A percentile compares a stretch with the other conserved stretches of the same genome.
Conservation (phyloP, 2,329 filamentous ascomycete species). For the Alternaria gansuensis region DNA sequence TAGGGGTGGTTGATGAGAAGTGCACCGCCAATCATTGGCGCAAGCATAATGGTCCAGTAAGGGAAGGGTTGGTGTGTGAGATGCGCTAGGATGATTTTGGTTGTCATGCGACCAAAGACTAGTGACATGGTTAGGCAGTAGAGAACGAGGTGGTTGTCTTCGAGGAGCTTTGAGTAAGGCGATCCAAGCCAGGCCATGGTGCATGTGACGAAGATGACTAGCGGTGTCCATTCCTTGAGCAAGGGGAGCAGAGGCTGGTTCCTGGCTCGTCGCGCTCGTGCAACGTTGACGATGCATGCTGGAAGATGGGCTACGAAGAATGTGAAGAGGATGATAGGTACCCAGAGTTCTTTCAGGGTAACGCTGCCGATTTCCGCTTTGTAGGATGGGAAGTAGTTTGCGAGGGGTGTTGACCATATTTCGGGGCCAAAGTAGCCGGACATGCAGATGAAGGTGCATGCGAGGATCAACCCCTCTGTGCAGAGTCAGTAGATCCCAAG, state of each 20-base stretch:
- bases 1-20: slow-evolving; percentile 82
- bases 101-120: slow-evolving; percentile 97
- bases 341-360: slow-evolving; percentile 89
- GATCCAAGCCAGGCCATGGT: slow-evolving; percentile 88
- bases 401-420: slow-evolving; percentile 82
- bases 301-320: slow-evolving; percentile 75
- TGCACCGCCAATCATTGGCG: slow-evolving; percentile 85
- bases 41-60: slow-evolving; percentile 92
- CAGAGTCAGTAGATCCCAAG: slow-evolving; percentile 22
- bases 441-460: slow-evolving; percentile 82
- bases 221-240: slow-evolving; percentile 93
- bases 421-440: slow-evolving; percentile 88
- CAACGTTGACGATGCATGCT: slow-evolving; percentile 87
- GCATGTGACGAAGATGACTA: slow-evolving; percentile 78
- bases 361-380: slow-evolving; percentile 70
- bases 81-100: slow-evolving; percentile 98
- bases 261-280: slow-evolving; percentile 74
- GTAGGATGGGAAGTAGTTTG: slow-evolving; percentile 59
- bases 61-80: slow-evolving; percentile 93
- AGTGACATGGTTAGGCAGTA: slow-evolving; percentile 96
- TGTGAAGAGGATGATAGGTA: slow-evolving; percentile 63
- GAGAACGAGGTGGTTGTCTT: slow-evolving; percentile 86
- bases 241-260: slow-evolving; percentile 80
- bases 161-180: slow-evolving; percentile 81
- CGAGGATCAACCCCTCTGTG: slow-evolving; percentile 85